Evolutionary conservation across 2,329 filamentous ascomycete species (phyloP).

Genomic region (Fusarium hostae): DNA sequence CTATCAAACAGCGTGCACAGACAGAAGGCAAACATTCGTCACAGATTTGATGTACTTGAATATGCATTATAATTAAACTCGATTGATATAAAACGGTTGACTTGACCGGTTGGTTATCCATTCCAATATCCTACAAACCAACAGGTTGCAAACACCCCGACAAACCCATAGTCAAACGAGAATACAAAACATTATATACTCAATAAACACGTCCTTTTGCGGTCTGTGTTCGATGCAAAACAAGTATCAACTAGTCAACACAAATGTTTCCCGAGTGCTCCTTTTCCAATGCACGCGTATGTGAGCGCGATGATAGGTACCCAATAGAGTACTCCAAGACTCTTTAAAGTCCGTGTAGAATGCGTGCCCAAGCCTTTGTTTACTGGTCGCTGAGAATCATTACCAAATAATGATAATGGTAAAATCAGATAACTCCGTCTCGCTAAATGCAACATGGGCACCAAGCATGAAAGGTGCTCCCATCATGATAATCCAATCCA

Average conservation of each 20-base stretch:
- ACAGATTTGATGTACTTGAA: not conserved
- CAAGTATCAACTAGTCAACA: slow-evolving; percentile 7
- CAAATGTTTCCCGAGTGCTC: slow-evolving; percentile 22
- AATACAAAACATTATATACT: slow-evolving; percentile 47
- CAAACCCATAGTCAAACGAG: slow-evolving; percentile 31
- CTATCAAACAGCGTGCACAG: not conserved
- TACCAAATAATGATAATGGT: slow-evolving; percentile 35
- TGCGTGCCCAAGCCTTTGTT: slow-evolving; percentile 10
- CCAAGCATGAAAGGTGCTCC: slow-evolving; percentile 23
- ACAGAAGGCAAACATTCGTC: not conserved
- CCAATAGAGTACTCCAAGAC: slow-evolving; percentile 28
- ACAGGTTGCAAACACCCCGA: slow-evolving; percentile 15
- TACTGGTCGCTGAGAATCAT: slow-evolving; percentile 26
- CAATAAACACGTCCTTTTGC: slow-evolving; percentile 22
- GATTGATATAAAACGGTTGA: slow-evolving; percentile 20
- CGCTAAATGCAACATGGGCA: slow-evolving; percentile 51
- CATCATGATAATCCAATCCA: slow-evolving; percentile 21
- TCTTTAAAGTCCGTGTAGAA: slow-evolving; percentile 14
- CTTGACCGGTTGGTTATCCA: slow-evolving; percentile 3
- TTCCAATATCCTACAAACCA: slow-evolving; percentile 21
- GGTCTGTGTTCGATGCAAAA: slow-evolving; percentile 24
- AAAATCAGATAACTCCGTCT: slow-evolving; percentile 51
- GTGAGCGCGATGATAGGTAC: slow-evolving; percentile 18
- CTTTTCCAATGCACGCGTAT: slow-evolving; percentile 32
- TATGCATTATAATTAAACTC: slow-evolving; percentile 1